These are phyloP conservation scores for Dentiscutata heterogama DNA, from an alignment of 371 early-diverging fungal species.

Conservation along the genomic window DNA sequence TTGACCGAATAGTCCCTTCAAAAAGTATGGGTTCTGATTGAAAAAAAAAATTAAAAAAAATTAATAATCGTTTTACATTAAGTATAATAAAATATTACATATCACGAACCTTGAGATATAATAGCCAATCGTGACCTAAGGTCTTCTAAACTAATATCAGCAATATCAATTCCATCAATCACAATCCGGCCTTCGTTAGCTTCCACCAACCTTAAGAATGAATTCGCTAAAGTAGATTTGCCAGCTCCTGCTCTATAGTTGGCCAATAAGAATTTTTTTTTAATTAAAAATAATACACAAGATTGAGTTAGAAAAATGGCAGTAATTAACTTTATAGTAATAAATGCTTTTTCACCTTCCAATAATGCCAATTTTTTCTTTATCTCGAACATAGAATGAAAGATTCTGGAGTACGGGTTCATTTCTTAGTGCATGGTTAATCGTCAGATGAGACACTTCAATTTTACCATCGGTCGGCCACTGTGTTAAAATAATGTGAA, in stretches of 20 bases:
- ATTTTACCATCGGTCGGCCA: conserved; percentile 85
- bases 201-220: conserved; percentile 83
- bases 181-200: conserved; percentile 73
- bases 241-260: conserved; percentile 78
- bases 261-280: not conserved
- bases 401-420: conserved; percentile 77
- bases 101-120: conserved; percentile 73
- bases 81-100: not conserved
- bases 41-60: not conserved
- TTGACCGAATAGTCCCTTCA: conserved; percentile 68
- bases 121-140: conserved; percentile 80
- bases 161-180: conserved; percentile 84
- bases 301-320: not conserved
- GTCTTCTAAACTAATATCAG: conserved; percentile 74
- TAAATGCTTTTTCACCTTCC: conserved; percentile 57
- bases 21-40: conserved; percentile 41
- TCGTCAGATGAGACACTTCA: conserved; percentile 68
- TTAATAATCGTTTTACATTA: not conserved
- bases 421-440: conserved; percentile 71
- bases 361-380: conserved; percentile 83
- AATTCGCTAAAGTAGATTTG: conserved; percentile 79
- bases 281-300: not conserved
- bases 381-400: conserved; percentile 67
- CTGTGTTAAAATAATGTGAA: conserved; percentile 13
- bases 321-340: not conserved